Base-by-base conservation (phyloP, 2,329 filamentous ascomycete species). In the Diaporthe citri region DNA sequence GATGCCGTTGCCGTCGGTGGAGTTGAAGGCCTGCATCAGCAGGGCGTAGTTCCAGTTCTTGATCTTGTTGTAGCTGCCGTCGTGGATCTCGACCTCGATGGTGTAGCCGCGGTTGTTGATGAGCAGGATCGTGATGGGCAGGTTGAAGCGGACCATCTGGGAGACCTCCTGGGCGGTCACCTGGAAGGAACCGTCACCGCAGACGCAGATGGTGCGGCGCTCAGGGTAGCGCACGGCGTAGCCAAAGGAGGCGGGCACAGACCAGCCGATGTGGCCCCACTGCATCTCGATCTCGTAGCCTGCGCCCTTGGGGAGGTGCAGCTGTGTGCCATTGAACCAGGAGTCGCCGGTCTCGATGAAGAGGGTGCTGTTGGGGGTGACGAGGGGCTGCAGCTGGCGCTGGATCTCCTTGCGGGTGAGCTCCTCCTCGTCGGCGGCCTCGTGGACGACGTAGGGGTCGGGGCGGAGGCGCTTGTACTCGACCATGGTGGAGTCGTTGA, bases 61-160 rank as follows among this genome's bases (percentile, higher is more conserved):
- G 76, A 82, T 81, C 73, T 79, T 79, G 78, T 81, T 82, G 77
- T 82, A 82, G 46, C 73, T 70, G 2, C 79, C 80, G 64, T 81
- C 83, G 74, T 85, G 83, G 69, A 85, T 85, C 76, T 82, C 80
- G 13, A 83, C 79, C 76, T 85, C 83, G 76, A 84, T 83, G 9
- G 83, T 84, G 75, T 85, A 85, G 6, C 83, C 83, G 51, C 81
- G 78, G 75, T 85, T 85, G 79, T 83, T 83, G 72, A 83, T 78
- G 34, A 84, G 76, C 28, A 84, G 75, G 39, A 84, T 82, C 51
- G 79, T 80, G 60, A 81, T 79, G 43, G 81, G 76, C 31, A 83
- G 78, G 28, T 80, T 77, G 73, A 80, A 80, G 34, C 82, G 77
- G 31, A 84, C 82, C 76, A 84, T 83, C 22, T 83, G 83, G 36